phyloP scores from a whole-genome alignment of 2,329 filamentous ascomycete species.

The Aspergillus pseudonomiae region DNA sequence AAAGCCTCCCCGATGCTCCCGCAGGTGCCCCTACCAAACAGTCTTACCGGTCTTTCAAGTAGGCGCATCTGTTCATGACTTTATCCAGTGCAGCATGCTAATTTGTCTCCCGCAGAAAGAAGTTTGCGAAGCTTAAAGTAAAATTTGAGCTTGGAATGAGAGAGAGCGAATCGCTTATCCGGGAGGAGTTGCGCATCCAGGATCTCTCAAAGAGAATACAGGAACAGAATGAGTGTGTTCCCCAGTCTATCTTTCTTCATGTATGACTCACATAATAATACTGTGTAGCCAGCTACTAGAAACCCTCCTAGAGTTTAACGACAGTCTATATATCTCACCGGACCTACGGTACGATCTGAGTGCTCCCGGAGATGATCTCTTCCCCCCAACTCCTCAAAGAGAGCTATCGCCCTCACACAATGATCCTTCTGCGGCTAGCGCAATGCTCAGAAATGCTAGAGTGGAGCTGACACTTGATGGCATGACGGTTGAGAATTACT shows the following conservation, averaged over 20 bases:
- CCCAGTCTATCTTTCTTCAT: neutral
- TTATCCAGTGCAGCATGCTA: conserved; percentile 5
- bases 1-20: conserved; percentile 36
- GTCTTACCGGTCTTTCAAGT: conserved; percentile 71
- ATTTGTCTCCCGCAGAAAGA: conserved; percentile 61
- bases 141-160: conserved; percentile 81
- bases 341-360: conserved; percentile 74
- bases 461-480: conserved; percentile 39
- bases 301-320: conserved; percentile 86
- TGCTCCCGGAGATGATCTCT: conserved; percentile 45
- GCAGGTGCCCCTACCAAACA: conserved; percentile 49
- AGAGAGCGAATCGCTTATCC: conserved; percentile 66
- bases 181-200: conserved; percentile 78
- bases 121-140: conserved; percentile 84
- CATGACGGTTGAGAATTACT: conserved; percentile 40
- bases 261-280: conserved; percentile 13
- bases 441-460: conserved; percentile 44
- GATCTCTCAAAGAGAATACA: conserved; percentile 81
- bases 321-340: conserved; percentile 74
- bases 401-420: conserved; percentile 36
- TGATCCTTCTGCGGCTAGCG: conserved; percentile 36
- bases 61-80: conserved; percentile 18
- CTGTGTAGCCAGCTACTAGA: conserved; percentile 79
- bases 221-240: conserved; percentile 84
- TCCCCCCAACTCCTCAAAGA: conserved; percentile 51